Evolutionary conservation across 2,329 filamentous ascomycete genomes (phyloP), one percentile per base, ranked within the genome.

Genomic region (Chrysoporthe cubensis): DNA sequence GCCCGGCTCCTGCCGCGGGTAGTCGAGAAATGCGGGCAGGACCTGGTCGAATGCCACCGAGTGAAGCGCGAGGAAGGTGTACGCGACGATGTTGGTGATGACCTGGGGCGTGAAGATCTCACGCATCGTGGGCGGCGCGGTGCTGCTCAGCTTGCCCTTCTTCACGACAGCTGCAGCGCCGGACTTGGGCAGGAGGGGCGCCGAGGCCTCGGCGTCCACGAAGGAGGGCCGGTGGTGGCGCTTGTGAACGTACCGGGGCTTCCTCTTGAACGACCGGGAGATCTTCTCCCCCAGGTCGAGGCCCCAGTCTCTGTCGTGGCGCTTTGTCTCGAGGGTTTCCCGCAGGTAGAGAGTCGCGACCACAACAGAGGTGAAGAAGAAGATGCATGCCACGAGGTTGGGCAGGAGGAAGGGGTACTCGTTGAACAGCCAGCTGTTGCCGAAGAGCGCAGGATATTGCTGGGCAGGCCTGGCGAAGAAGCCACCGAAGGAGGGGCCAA

Each of bases 401-500:
- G 95, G 96, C 60, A 97, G 81, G 2, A 88, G 85, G 76, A 96
- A 99, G 0, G 95, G 95, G 74, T 91, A 97, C 34, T 82, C 84
- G 72, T 89, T 88, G 68, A 97, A 87, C 70, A 96, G 90, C 66
- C 81, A 80, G 54, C 83, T 88, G 48, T 85, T 78, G 6, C 89
- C 89, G 74, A 96, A 96, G 3, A 93, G 67, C 2, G 79, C 79
- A 0, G 94, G 93, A 74, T 91, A 89, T 67, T 94, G 90, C 68
- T 90, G 85, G 0, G 90, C 88, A 0, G 95, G 95, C 68, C 93
- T 90, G 9, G 94, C 93, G 69, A 98, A 88, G 70, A 93, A 90
- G 4, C 95, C 95, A 40, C 95, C 95, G 74, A 98, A 91, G 4
- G 89, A 90, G 1, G 95, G 95, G 0, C 95, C 95, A 72, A 97